Base-by-base conservation (phyloP, 2,329 filamentous ascomycete genomes). In the Diaporthe capsici region DNA sequence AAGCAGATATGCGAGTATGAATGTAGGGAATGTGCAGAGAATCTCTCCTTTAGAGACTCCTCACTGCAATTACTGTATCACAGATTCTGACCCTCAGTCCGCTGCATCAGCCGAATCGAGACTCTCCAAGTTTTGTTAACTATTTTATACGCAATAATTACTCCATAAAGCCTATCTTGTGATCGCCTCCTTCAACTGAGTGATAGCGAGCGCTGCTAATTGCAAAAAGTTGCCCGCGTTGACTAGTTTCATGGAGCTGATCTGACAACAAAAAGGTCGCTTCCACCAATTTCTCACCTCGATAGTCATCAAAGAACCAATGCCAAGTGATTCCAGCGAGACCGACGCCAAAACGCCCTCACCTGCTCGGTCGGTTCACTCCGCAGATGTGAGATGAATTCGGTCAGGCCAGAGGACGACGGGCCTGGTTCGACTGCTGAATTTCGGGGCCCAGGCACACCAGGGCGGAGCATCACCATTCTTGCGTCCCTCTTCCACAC, bases 271-370 rank as follows among this genome's bases (percentile, higher is more conserved):
- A 55, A 55, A 55, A 10, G 51, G 28, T 1, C 25, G 51, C 51
- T 28, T 25, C 51, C 51, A 55, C 77, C 77, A 78, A 13, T 71
- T 71, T 8, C 72, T 37, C 25, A 78, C 49, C 74, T 77, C 77
- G 20, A 78, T 77, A 2, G 76, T 74, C 61, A 75, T 70, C 37
- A 78, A 63, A 15, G 71, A 75, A 39, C 77, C 76, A 20, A 78
- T 47, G 0, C 76, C 77, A 12, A 77, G 65, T 15, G 75, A 39
- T 44, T 47, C 42, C 37, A 77, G 58, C 31, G 73, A 44, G n/a
- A 55, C 42, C 2, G 75, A 42, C 12, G 13, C 7, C 22, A 63
- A 22, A 22, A 72, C 72, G 22, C 73, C 22, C 1, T 65, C 53
- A 3, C 42, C 65, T 22, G 67, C 15, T 44, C 42, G 17, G 42